These are phyloP conservation scores for Candida pini DNA, from an alignment of 805 yeast species.

Conservation along the genomic window DNA sequence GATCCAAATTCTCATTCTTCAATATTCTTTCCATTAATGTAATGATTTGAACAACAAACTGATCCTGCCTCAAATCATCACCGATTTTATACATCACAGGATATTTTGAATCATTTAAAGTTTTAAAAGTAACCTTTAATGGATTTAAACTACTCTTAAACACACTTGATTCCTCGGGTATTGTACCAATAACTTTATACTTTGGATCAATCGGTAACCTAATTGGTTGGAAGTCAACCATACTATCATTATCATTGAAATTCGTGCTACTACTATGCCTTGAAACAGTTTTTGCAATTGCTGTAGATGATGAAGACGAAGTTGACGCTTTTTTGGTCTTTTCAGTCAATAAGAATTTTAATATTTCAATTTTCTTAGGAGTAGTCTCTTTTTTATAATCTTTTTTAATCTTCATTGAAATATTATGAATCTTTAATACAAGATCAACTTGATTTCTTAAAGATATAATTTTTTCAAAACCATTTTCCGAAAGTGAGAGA, in stretches of 20 bases:
- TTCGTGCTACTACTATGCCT: constrained; percentile 1
- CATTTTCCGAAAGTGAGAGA: constrained; percentile 20
- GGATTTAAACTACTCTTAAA: constrained; percentile 92
- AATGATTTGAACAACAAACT: constrained; percentile 90
- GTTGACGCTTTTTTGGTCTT: constrained; percentile 35
- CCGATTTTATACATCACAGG: constrained; percentile 93
- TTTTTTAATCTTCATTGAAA: constrained; percentile 59
- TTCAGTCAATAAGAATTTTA: constrained; percentile 54
- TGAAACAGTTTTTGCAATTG: constrained; percentile 9
- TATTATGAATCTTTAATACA: constrained; percentile 55
- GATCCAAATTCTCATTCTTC: constrained; percentile 83
- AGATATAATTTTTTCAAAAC: constrained; percentile 25
- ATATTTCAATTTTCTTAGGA: constrained; percentile 62
- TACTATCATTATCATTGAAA: constrained; percentile 16
- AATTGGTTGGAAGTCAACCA: constrained; percentile 44
- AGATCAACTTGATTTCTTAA: constrained; percentile 55
- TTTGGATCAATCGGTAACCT: constrained; percentile 82
- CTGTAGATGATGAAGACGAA: constrained; percentile 6
- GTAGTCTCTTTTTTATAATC: constrained; percentile 65
- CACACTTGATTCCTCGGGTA: constrained; percentile 76
- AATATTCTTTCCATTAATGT: constrained; percentile 84
- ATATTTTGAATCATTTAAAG: constrained; percentile 48
- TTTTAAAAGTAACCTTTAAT: constrained; percentile 70
- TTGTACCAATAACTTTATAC: constrained; percentile 63
- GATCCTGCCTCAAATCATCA: constrained; percentile 94